phyloP scores from a whole-genome alignment of 176 grass and related monocot genomes.

The Luzula sylvatica region DNA sequence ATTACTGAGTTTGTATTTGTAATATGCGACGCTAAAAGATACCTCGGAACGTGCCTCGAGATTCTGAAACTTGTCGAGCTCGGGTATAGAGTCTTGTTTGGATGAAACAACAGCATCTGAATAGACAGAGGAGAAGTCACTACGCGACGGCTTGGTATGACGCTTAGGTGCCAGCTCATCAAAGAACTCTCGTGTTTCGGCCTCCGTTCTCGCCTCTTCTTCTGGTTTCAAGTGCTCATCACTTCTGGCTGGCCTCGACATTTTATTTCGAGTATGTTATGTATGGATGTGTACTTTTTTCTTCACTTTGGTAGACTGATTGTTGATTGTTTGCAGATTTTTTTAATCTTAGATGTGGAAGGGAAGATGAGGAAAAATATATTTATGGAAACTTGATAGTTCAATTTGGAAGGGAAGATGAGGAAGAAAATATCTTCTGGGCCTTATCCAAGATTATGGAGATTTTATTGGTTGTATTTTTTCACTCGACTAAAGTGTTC shows the following conservation, averaged over 20 bases:
- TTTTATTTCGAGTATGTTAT: background rate
- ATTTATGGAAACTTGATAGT: too few relatives aligned
- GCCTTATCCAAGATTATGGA: too few relatives aligned
- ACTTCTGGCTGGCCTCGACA: slow-evolving; percentile 60
- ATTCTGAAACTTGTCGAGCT: slow-evolving; percentile 52
- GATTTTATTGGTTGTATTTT: too few relatives aligned
- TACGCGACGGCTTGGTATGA: slow-evolving; percentile 81
- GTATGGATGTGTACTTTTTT: too few relatives aligned
- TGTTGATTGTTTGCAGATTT: too few relatives aligned
- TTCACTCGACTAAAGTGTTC: too few relatives aligned
- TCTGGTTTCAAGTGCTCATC: slow-evolving; percentile 40
- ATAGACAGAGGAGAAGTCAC: slow-evolving; percentile 49
- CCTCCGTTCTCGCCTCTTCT: slow-evolving; percentile 46
- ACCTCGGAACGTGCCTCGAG: slow-evolving; percentile 55
- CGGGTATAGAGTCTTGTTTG: slow-evolving; percentile 23
- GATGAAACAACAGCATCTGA: slow-evolving; percentile 29
- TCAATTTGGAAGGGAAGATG: too few relatives aligned
- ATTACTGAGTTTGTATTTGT: background rate
- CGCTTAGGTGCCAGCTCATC: slow-evolving; percentile 52
- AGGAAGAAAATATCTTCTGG: too few relatives aligned
- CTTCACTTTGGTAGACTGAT: too few relatives aligned
- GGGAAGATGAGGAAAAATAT: background rate
- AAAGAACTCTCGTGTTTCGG: slow-evolving; percentile 46
- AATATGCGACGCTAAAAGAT: too few relatives aligned
- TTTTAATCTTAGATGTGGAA: too few relatives aligned